phyloP scores from a whole-genome alignment of 2,329 filamentous ascomycete genomes.

The Pseudogymnoascus verrucosus region DNA sequence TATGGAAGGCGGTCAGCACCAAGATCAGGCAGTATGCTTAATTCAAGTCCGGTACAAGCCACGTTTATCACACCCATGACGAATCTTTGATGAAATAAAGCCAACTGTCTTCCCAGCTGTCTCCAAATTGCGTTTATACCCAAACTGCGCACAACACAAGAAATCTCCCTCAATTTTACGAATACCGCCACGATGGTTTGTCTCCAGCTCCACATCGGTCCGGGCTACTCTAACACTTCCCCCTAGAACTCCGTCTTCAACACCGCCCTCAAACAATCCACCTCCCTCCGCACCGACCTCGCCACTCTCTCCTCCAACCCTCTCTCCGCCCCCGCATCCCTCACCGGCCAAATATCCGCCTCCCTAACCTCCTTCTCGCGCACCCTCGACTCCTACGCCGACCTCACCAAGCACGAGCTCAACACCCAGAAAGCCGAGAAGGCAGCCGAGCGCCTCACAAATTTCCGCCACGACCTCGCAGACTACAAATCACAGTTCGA shows the following conservation, averaged over 20 bases:
- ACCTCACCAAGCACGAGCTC: constrained; percentile 77
- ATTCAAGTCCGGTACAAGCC: constrained; percentile 7
- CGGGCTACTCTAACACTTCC: constrained; percentile 11
- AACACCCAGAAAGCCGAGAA: constrained; percentile 89
- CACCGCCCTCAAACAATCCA: constrained; percentile 75
- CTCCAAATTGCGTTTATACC: background rate
- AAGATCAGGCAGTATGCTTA: constrained; percentile 2
- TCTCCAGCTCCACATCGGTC: background rate
- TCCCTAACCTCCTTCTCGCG: constrained; percentile 75
- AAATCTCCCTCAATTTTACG: background rate
- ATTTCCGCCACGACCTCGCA: constrained; percentile 73
- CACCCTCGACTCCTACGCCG: constrained; percentile 86
- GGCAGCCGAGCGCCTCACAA: constrained; percentile 74
- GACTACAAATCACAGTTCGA: constrained; percentile 76
- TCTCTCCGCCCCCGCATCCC: constrained; percentile 49
- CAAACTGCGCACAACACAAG: background rate
- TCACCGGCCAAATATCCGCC: constrained; percentile 67
- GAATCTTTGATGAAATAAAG: background rate
- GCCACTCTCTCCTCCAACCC: constrained; percentile 57
- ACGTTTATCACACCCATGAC: constrained; percentile 8
- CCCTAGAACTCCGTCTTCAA: constrained; percentile 75
- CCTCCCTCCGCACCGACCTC: constrained; percentile 69
- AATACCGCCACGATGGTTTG: background rate
- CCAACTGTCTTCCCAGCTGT: background rate
- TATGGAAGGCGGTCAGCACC: background rate